These are phyloP conservation scores for Rosa hybrid DNA, from an alignment of 331 rosid genomes.

Conservation along the genomic window DNA sequence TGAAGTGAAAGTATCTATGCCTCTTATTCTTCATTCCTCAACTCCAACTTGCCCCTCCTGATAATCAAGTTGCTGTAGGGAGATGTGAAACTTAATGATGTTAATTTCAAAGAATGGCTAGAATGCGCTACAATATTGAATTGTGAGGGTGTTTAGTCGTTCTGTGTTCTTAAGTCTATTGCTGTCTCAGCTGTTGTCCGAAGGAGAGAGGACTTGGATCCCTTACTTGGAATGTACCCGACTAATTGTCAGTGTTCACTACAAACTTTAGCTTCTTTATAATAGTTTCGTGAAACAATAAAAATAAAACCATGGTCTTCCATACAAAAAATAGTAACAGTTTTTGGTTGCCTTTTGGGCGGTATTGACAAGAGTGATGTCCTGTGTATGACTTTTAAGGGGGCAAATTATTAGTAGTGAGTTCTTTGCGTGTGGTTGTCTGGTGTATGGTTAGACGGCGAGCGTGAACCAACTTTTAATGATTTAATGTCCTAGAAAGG, in stretches of 20 bases:
- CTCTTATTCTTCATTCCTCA: background rate
- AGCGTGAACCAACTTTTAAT: background rate
- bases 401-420: background rate
- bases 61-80: background rate
- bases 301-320: background rate
- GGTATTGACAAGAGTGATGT: background rate
- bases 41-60: background rate
- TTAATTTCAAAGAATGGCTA: background rate
- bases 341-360: too few relatives aligned
- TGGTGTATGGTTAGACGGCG: background rate
- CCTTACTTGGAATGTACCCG: background rate
- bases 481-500: background rate
- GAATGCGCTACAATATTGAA: background rate
- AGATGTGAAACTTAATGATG: constrained; percentile 1
- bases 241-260: background rate
- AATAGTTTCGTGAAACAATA: background rate
- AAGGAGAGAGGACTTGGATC: background rate
- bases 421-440: background rate
- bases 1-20: background rate
- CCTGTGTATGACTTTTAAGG: background rate
- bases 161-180: background rate
- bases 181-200: background rate
- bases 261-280: background rate
- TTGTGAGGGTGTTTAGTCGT: too few relatives aligned
- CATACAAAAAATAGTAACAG: too few relatives aligned